Evolutionary conservation across 768 basidiomycete species (phyloP), one percentile per base, ranked within the genome.

Genomic region (Hortiboletus flavorubellus): DNA sequence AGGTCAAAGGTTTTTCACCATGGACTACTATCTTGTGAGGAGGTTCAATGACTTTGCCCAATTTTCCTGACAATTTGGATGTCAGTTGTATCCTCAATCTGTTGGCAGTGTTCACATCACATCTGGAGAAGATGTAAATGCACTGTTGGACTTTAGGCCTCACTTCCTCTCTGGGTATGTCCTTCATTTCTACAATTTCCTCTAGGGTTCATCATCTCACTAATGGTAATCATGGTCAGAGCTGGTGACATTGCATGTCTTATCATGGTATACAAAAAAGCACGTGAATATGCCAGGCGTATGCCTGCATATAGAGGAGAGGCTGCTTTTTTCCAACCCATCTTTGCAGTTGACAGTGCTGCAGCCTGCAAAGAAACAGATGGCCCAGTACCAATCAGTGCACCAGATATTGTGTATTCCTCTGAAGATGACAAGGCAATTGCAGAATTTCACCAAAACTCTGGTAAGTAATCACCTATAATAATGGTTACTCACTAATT

Each of bases 261-360:
- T 10, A 10, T 72, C 53, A 80, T 80, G 76, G 70, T 64, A 0
- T 86, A 84, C 65, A 87, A 86, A 61, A 76, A 74, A 48, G 52
- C 63, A 3, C 74, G 83, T 1, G 84, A 87, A 67, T 12, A 80
- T 84, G 79, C 61, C 31, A 33, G 31, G 31, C 31, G 31, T 11
- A 33, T 33, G 31, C 31, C 31, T 33, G 31, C 31, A 33, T 62
- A 55, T 42, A 42, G 61, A 30, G 63, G 63, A 29, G 61, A 64
- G 45, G 46, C 44, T 1, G 4, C 33, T 12, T 10, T 16, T 8
- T 2, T 3, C 12, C 58, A 64, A 18, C 74, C 73, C 6, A 26
- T 41, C 10, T 75, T 76, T 53, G 37, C 65, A 1, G 50, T 49
- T 1, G 66, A 60, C 8, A 66, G 73, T 29, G 21, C 59, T 18